These are phyloP conservation scores for Kurtzmaniella fragi DNA, from an alignment of 805 yeast species.

Conservation along the genomic window DNA sequence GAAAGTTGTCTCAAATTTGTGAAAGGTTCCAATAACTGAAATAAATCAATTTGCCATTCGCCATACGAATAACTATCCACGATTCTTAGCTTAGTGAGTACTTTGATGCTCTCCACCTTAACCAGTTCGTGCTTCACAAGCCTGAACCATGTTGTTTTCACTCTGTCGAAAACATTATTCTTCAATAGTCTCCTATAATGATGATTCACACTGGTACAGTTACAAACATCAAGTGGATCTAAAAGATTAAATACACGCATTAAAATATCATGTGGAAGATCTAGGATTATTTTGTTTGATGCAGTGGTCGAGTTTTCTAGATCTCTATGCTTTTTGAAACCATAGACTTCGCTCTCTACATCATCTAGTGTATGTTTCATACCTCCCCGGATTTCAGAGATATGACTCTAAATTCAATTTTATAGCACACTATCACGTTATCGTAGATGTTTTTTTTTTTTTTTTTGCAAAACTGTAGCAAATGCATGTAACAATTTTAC, in stretches of 20 bases:
- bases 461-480: no score
- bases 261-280: slow-evolving; percentile 7
- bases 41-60: slow-evolving; percentile 32
- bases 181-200: slow-evolving; percentile 14
- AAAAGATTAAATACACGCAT: slow-evolving; percentile 4
- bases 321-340: no score
- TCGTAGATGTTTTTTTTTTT: no score
- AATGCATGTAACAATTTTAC: no score
- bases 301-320: no score
- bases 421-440: no score
- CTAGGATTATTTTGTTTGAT: neutral
- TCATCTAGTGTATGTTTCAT: no score
- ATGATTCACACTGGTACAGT: slow-evolving; percentile 12
- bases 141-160: slow-evolving; percentile 23
- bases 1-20: slow-evolving; percentile 18
- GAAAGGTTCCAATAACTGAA: slow-evolving; percentile 13
- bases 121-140: slow-evolving; percentile 7
- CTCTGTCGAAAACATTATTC: slow-evolving; percentile 13
- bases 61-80: slow-evolving; percentile 27
- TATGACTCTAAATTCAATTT: no score
- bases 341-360: no score
- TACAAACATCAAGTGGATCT: slow-evolving; percentile 7
- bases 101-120: neutral
- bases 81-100: slow-evolving; percentile 17
- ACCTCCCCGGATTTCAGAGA: no score